Percentiles rank a stretch among this genome's conserved stretches.
Conservation (phyloP, 768 basidiomycete species). For the Erythrobasidium yunnanense region DNA sequence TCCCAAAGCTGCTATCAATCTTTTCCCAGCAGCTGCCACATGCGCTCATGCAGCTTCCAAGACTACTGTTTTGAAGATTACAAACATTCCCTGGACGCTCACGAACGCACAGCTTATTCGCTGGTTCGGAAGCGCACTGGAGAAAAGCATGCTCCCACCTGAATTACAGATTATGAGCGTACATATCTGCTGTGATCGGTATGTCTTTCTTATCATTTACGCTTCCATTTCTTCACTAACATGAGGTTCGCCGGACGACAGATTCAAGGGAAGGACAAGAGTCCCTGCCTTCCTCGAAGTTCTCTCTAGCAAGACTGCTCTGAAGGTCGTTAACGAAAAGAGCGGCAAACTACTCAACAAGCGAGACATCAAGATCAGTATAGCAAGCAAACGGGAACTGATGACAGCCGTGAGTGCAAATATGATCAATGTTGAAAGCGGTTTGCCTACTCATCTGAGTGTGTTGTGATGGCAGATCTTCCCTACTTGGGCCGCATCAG, state of each 20-base stretch:
- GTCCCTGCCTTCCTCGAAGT: constrained; percentile 13
- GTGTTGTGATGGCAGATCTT: constrained; percentile 1
- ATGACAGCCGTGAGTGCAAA: not conserved
- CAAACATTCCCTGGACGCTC: constrained; percentile 6
- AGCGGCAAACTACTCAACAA: not conserved
- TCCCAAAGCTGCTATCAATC: not conserved
- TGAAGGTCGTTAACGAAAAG: not conserved
- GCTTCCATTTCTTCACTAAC: not conserved
- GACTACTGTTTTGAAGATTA: not conserved
- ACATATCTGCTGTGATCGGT: constrained; percentile 21
- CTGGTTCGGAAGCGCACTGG: constrained; percentile 6
- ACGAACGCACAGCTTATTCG: not conserved
- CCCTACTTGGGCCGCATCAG: constrained; percentile 3
- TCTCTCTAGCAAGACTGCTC: not conserved
- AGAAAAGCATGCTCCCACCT: not conserved
- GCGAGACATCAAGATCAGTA: not conserved
- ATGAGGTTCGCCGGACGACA: not conserved
- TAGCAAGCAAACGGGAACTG: not conserved
- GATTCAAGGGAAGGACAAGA: constrained; percentile 21
- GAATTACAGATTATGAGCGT: not conserved
- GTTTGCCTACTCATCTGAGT: not conserved
- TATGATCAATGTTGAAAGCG: not conserved
- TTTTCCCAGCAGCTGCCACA: not conserved
- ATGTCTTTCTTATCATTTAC: not conserved
- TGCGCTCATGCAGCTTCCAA: not conserved